Base-by-base conservation (phyloP, 306 rosid genomes). In the Argentina anserina region DNA sequence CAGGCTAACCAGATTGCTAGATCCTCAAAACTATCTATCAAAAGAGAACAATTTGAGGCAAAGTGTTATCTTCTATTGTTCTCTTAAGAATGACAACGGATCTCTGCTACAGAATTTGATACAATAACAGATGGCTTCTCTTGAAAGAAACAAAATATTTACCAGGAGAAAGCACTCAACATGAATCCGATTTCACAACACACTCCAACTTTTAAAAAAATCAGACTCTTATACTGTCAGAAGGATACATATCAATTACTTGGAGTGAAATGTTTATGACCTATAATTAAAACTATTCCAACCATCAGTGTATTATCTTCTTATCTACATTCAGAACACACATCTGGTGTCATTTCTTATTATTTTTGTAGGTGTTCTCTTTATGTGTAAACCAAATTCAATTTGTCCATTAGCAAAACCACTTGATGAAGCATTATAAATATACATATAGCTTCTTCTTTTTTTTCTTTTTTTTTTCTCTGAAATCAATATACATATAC, bases 281-380 rank as follows among this genome's bases (percentile, higher is more conserved):
- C 55, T 2, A 67, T 43, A 43, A 36, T 42, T 42, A 43, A 6
- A 42, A 43, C 7, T 43, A 45, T 4, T 66, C 71, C 36, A 66
- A 42, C 71, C 36, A 67, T 67, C 28, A 26, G 10, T 29, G 47
- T 49, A 47, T 69, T 33, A 47, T 47, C 59, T 31, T 31, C 60
- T 47, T 69, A 69, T 45, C 58, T 64, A 11, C 69, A n/a, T n/a
- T n/a, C n/a, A 63, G 46, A 29, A 43, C 56, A 67, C 56, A 42
- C n/a, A 29, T 60, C 17, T 11, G 37, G 52, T 41, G 37, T 7
- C 53, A 66, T 40, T 37, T 65, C 5, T 23, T 36, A 1, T 37
- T n/a, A 3, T n/a, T 37, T 34, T 65, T 40, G 13, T 2, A 56
- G n/a, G 46, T 0, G 20, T 37, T 63, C 20, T n/a, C 10, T 64